Evolutionary conservation across 129 eudicot genomes (phyloP).

Genomic region (Pulicaria dysenterica): DNA sequence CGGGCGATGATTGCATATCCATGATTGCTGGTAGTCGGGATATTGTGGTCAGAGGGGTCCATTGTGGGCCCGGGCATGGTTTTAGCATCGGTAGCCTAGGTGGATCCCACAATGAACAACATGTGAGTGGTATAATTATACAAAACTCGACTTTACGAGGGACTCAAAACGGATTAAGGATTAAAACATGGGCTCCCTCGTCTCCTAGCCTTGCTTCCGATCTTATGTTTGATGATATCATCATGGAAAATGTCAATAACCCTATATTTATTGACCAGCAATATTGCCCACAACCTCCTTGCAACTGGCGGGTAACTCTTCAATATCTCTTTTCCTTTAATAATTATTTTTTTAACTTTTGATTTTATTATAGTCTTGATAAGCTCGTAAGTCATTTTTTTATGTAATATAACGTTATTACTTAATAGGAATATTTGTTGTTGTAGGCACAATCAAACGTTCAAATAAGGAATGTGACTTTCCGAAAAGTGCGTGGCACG

Average conservation of each 20-base stretch:
- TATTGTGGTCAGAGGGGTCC: slow-evolving; percentile 37
- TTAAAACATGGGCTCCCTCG: slow-evolving; percentile 75
- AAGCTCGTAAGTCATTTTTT: not conserved
- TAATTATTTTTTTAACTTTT: too few species aligned
- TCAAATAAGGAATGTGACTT: slow-evolving; percentile 52
- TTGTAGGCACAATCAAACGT: slow-evolving; percentile 45
- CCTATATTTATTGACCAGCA: slow-evolving; percentile 77
- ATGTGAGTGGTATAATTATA: slow-evolving; percentile 49
- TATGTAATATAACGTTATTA: not conserved
- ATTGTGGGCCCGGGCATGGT: slow-evolving; percentile 90
- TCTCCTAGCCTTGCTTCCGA: slow-evolving; percentile 37
- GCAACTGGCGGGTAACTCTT: slow-evolving; percentile 40
- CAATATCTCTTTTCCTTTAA: too few species aligned
- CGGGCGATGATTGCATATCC: slow-evolving; percentile 80
- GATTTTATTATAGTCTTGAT: too few species aligned
- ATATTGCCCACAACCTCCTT: slow-evolving; percentile 55
- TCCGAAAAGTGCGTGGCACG: slow-evolving; percentile 47
- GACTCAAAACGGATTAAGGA: slow-evolving; percentile 70
- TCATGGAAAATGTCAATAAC: slow-evolving; percentile 56
- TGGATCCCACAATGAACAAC: slow-evolving; percentile 9
- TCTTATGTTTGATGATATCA: slow-evolving; percentile 41
- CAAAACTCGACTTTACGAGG: slow-evolving; percentile 42
- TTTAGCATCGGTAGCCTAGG: slow-evolving; percentile 90
- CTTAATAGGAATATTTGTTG: not conserved
- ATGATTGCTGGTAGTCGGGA: slow-evolving; percentile 49